phyloP scores from a whole-genome alignment of 768 basidiomycete species.

The Suillus luteus region DNA sequence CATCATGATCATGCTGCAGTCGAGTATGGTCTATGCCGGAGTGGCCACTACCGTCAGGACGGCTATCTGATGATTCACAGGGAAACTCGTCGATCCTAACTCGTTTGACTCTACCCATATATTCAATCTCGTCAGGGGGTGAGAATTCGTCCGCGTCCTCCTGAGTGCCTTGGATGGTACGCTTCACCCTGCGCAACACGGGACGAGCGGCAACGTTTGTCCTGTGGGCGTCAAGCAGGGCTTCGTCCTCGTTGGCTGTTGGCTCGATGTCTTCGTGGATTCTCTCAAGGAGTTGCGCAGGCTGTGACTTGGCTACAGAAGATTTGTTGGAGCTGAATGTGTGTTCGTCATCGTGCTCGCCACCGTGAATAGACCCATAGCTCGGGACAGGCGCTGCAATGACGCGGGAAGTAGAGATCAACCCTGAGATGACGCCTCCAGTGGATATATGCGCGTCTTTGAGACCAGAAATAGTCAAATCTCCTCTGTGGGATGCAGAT shows the following conservation, averaged over 20 bases:
- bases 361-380: neutral
- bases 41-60: neutral
- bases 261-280: constrained; percentile 3
- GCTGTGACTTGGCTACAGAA: neutral
- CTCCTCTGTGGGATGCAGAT: neutral
- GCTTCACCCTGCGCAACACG: constrained; percentile 5
- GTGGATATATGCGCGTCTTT: constrained; percentile 10
- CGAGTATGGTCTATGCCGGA: neutral
- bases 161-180: neutral
- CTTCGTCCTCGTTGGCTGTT: neutral
- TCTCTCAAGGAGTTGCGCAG: neutral
- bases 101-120: neutral
- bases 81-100: neutral
- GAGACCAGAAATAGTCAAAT: constrained; percentile 4
- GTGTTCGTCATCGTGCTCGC: neutral
- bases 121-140: neutral
- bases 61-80: neutral
- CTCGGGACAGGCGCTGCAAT: constrained; percentile 2
- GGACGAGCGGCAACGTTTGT: neutral
- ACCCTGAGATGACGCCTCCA: constrained; percentile 1
- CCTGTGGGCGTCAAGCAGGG: neutral
- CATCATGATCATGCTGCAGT: neutral
- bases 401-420: neutral
- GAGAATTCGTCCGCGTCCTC: constrained; percentile 1
- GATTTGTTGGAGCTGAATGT: constrained; percentile 7